A percentile compares a stretch with the other conserved stretches of the same genome.
Conservation (phyloP, 306 rosid species). For the Pachyrhizus erosus region DNA sequence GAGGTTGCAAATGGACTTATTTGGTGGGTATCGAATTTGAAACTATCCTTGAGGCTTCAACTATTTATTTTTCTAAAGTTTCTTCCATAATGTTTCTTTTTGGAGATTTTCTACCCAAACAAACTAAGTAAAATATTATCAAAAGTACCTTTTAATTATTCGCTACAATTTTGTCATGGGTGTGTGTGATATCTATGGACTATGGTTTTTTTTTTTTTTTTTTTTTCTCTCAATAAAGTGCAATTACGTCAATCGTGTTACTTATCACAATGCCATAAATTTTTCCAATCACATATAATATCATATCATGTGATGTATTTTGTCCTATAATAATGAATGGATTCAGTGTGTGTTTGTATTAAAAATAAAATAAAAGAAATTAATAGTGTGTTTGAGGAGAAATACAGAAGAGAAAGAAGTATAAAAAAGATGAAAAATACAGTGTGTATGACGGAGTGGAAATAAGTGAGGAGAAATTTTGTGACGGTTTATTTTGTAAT, state of each 20-base stretch:
- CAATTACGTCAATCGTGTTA: not conserved
- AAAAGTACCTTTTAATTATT: not conserved
- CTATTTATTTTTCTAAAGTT: not conserved
- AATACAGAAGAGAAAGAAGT: too few species aligned
- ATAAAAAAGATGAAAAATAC: too few species aligned
- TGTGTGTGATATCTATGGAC: not conserved
- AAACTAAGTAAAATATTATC: not conserved
- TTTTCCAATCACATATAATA: too few species aligned
- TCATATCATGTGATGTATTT: not conserved
- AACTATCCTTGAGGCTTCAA: constrained; percentile 11
- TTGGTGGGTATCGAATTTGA: not conserved
- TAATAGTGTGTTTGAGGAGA: too few species aligned
- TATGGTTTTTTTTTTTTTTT: not conserved
- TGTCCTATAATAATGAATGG: not conserved
- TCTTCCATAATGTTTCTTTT: not conserved
- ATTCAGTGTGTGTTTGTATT: not conserved
- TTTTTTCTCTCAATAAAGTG: not conserved
- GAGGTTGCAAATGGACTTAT: constrained; percentile 33
- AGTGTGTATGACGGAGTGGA: too few species aligned
- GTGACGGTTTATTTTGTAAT: too few species aligned
- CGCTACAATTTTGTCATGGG: not conserved
- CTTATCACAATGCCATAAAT: not conserved
- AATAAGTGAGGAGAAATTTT: too few species aligned
- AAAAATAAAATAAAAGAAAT: too few species aligned
- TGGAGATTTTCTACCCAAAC: not conserved